Evolutionary conservation across 176 grass and related monocot genomes (phyloP), one percentile per base, ranked within the genome.

Genomic region (Themeda triandra): DNA sequence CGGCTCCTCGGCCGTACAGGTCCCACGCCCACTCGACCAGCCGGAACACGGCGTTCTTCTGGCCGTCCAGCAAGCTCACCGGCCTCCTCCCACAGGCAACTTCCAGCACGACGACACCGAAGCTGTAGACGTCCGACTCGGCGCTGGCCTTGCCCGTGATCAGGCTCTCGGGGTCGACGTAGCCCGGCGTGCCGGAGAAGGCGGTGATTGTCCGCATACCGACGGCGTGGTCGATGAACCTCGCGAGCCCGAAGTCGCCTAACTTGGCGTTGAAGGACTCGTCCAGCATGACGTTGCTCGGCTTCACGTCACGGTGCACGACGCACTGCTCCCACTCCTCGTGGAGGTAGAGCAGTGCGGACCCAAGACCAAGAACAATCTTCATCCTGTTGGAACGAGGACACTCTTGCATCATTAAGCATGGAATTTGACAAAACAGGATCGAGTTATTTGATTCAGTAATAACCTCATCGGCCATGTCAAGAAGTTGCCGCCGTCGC

Each of bases 251-350:
- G 4, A 85, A 85, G 83, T 85, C 83, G 3, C 75, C 83, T 0
- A 85, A 75, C 65, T 85, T 85, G 36, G 83, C 75, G 53, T 2
- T 4, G 51, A 79, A 79, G 9, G 76, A 79, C 9, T 66, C 27
- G 53, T 86, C 84, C 4, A 79, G 66, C 84, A 86, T 86, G 41
- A 86, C 36, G 54, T 86, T 86, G 76, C 84, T 80, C 0, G 76
- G 76, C 69, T 86, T 86, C 4, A 86, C 19, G 68, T 86, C 77
- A 1, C 84, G n/a, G 77, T 86, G 84, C 54, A 79, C 30, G 1
- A 86, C 84, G 41, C 84, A 80, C 59, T 86, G 85, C 85, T 86
- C 77, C 77, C 76, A 86, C 41, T 86, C 85, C 44, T 64, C 31
- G 24, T 81, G 77, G 2, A 86, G 84, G 44, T 86, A 86, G 19